Evolutionary conservation across 805 yeast species (phyloP), one percentile per base, ranked within the genome.

Genomic region (Huiozyma naganishii): DNA sequence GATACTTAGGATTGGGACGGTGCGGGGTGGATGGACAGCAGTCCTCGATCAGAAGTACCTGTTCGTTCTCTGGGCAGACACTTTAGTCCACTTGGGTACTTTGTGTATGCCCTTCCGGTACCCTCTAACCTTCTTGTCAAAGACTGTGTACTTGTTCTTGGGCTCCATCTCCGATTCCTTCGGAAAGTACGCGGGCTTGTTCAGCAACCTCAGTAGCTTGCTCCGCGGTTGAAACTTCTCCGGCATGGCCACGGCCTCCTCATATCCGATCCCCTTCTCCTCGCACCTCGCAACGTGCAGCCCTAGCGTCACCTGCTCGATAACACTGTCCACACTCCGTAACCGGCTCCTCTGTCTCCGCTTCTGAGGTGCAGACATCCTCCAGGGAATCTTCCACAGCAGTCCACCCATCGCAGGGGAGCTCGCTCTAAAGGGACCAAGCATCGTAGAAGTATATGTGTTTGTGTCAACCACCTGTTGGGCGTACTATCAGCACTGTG

Each of bases 11-110:
- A 17, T 17, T 3, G 4, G 23, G 23, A 17, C 23, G 23, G 23
- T 4, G 23, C 23, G 23, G 23, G 23, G 23, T 17, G 23, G 23
- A 17, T 17, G 23, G 23, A 17, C 23, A 17, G 23, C 23, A 17
- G 2, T 17, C 23, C 23, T 17, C 23, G 23, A 17, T 17, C 23
- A 17, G 23, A 17, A 17, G 23, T 17, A 17, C 23, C 23, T 17
- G 23, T 17, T 17, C 23, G 23, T 17, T 17, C 23, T 78, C 69
- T 96, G 79, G 63, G 80, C 73, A 7, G 94, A 77, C 49, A 77
- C 61, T 68, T 81, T 87, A 43, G 97, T 88, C 95, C 95, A 88
- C 60, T 88, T 85, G 17, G 96, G 95, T 37, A 82, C 83, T 62
- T 79, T 67, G 58, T 90, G 97, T 27, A 85, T 78, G 50, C 89